Conservation (phyloP, 2,329 filamentous ascomycete species). For the Acarospora socialis region DNA sequence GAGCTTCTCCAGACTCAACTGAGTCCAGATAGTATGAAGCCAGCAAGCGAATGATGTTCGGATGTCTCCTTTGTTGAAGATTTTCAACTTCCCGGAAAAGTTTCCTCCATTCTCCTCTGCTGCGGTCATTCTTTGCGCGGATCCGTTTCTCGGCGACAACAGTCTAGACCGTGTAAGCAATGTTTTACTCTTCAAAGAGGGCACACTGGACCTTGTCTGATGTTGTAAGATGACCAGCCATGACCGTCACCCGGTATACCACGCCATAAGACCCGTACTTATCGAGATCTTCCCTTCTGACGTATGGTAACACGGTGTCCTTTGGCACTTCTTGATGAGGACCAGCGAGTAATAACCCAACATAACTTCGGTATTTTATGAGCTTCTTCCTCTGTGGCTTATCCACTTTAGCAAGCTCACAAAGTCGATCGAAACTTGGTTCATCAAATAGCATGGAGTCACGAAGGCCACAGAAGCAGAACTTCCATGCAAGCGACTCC, state of each 20-base stretch:
- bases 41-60: constrained; percentile 7
- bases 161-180: constrained; percentile 6
- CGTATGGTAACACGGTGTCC: constrained; percentile 6
- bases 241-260: constrained; percentile 5
- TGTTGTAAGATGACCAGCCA: constrained; percentile 3
- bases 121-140: constrained; percentile 6
- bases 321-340: constrained; percentile 5
- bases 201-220: too few relatives aligned
- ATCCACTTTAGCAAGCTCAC: constrained; percentile 4
- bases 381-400: constrained; percentile 3
- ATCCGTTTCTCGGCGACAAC: constrained; percentile 9
- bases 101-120: constrained; percentile 5
- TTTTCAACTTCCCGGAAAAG: constrained; percentile 8
- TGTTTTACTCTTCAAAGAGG: too few relatives aligned
- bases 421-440: constrained; percentile 4
- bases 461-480: constrained; percentile 1
- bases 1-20: constrained; percentile 6
- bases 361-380: constrained; percentile 5
- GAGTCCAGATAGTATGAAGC: constrained; percentile 8
- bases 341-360: constrained; percentile 3
- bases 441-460: constrained; percentile 7
- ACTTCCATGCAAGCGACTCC: constrained; percentile 6
- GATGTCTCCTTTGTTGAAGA: constrained; percentile 7
- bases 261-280: constrained; percentile 8
- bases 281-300: constrained; percentile 4